Conservation (phyloP, 1,284 basidiomycete species). For the Sporisorium iseilematis-ciliati region DNA sequence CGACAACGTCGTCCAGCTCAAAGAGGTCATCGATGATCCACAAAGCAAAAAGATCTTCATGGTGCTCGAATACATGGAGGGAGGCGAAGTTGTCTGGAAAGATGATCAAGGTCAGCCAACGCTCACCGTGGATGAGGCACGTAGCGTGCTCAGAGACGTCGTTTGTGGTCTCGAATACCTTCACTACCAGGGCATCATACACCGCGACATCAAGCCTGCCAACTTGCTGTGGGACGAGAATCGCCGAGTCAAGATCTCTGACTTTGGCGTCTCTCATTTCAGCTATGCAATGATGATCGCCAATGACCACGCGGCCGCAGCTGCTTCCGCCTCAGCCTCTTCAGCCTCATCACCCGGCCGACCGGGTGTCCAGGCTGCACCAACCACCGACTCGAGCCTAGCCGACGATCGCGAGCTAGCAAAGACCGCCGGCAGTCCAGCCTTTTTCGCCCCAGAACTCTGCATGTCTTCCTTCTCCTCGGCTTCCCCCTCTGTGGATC, state of each 20-base stretch:
- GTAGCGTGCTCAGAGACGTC: conserved; percentile 89
- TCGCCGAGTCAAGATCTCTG: conserved; percentile 90
- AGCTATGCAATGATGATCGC: conserved; percentile 76
- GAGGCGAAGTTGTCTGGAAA: conserved; percentile 93
- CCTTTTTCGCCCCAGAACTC: conserved; percentile 97
- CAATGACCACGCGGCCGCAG: conserved; percentile 40
- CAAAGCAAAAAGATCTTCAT: conserved; percentile 91
- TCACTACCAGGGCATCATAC: conserved; percentile 96
- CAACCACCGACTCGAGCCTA: conserved; percentile 71
- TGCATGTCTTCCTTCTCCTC: conserved; percentile 72
- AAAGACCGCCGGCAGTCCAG: conserved; percentile 94
- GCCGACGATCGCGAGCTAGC: conserved; percentile 88
- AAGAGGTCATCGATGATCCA: conserved; percentile 95
- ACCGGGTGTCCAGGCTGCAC: conserved; percentile 11
- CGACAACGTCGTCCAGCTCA: conserved; percentile 88
- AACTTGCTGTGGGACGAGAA: conserved; percentile 91
- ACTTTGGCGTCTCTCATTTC: conserved; percentile 97
- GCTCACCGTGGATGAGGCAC: conserved; percentile 83
- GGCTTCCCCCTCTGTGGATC: conserved; percentile 44
- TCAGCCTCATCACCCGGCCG: conserved; percentile 20
- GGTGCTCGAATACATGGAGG: conserved; percentile 95
- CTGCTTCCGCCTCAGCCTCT: conserved; percentile 13
- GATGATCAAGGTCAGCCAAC: conserved; percentile 74
- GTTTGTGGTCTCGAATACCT: conserved; percentile 93
- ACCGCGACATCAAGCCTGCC: conserved; percentile 98